Percentiles rank a stretch among this genome's conserved stretches.
These are phyloP conservation scores for Pythium monospermum DNA, from an alignment of 352 stramenopile species.

Conservation along the genomic window DNA sequence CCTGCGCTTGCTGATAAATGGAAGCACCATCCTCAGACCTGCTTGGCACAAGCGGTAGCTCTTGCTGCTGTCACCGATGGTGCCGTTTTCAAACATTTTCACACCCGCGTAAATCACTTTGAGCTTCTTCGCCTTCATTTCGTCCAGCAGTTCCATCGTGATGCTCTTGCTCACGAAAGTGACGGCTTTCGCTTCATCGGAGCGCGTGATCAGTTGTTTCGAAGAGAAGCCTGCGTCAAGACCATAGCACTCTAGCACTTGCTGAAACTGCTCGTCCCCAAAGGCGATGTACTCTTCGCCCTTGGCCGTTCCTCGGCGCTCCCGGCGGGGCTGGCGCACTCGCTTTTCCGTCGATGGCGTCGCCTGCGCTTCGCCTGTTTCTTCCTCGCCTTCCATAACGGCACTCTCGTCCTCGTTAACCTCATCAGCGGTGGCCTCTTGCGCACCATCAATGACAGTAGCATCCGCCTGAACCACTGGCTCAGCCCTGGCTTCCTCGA, in stretches of 20 bases:
- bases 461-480: slow-evolving; percentile 10
- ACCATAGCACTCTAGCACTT: slow-evolving; percentile 76
- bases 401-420: slow-evolving; percentile 6
- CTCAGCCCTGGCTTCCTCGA: slow-evolving; percentile 2
- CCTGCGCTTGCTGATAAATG: slow-evolving; percentile 73
- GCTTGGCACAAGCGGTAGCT: slow-evolving; percentile 89
- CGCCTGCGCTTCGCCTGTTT: not conserved
- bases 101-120: slow-evolving; percentile 90
- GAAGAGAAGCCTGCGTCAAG: slow-evolving; percentile 61
- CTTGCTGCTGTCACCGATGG: slow-evolving; percentile 53
- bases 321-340: slow-evolving; percentile 25
- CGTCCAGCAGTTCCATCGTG: slow-evolving; percentile 66
- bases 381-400: slow-evolving; percentile 18
- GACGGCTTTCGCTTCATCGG: slow-evolving; percentile 80
- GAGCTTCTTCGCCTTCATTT: slow-evolving; percentile 85
- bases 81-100: slow-evolving; percentile 91
- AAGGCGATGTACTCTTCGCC: slow-evolving; percentile 80
- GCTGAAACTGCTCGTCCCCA: slow-evolving; percentile 41
- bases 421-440: slow-evolving; percentile 1
- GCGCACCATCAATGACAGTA: not conserved
- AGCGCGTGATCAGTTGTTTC: slow-evolving; percentile 83
- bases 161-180: slow-evolving; percentile 86
- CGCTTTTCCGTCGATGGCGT: slow-evolving; percentile 5
- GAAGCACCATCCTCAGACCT: slow-evolving; percentile 78
- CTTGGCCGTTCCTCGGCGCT: slow-evolving; percentile 41